A percentile compares a stretch with the other conserved stretches of the same genome.
These are phyloP conservation scores for Terana coerulea DNA, from an alignment of 768 basidiomycete species.

Conservation along the genomic window DNA sequence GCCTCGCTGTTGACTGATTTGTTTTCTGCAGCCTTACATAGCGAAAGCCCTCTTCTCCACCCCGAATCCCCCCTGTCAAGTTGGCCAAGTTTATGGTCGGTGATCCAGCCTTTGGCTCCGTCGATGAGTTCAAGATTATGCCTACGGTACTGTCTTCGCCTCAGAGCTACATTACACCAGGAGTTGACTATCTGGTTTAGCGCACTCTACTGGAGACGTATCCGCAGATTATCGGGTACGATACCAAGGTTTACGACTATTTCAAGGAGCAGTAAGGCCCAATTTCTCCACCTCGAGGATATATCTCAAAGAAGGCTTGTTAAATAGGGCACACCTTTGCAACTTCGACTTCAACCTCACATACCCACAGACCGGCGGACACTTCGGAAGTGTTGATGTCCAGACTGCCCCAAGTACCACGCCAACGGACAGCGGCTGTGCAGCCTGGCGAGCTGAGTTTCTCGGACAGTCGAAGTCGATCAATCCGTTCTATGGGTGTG, in stretches of 20 bases:
- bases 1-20: background rate
- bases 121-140: constrained; percentile 44
- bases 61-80: constrained; percentile 60
- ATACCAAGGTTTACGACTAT: constrained; percentile 60
- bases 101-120: constrained; percentile 57
- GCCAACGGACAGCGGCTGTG: background rate
- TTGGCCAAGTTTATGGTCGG: constrained; percentile 69
- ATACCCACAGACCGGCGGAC: constrained; percentile 57
- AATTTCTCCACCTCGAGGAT: background rate
- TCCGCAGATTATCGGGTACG: constrained; percentile 74
- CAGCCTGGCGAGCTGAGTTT: background rate
- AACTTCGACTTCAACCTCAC: constrained; percentile 63
- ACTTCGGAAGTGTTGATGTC: constrained; percentile 41
- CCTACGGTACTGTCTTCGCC: constrained; percentile 46
- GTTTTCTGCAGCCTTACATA: constrained; percentile 59
- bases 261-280: constrained; percentile 60
- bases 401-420: constrained; percentile 2
- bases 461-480: constrained; percentile 21
- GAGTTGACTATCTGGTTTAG: constrained; percentile 29
- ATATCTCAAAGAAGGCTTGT: background rate
- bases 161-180: background rate
- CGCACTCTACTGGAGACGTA: constrained; percentile 62
- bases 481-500: constrained; percentile 42
- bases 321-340: constrained; percentile 59
- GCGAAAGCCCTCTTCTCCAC: constrained; percentile 65